These are phyloP conservation scores for Globisporangium paddicum DNA, from an alignment of 352 stramenopile genomes.

Conservation along the genomic window DNA sequence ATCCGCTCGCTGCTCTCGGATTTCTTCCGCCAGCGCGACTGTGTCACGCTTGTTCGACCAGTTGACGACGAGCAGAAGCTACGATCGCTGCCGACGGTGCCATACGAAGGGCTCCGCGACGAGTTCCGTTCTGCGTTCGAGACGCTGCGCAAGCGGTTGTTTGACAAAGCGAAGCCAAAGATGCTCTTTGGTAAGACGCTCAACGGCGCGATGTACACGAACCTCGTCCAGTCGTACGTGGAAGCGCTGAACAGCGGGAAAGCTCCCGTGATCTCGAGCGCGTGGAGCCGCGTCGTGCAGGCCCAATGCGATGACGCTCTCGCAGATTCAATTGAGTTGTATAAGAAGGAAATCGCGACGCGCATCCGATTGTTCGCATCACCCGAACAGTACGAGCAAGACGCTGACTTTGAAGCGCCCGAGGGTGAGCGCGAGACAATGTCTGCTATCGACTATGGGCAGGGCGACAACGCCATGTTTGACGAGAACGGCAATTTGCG, in stretches of 20 bases:
- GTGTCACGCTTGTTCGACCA: conserved; percentile 86
- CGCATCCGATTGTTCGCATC: conserved; percentile 49
- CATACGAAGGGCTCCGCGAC: conserved; percentile 69
- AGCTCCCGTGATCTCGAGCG: conserved; percentile 83
- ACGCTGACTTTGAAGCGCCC: conserved; percentile 35
- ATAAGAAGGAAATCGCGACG: conserved; percentile 60
- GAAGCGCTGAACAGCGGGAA: conserved; percentile 87
- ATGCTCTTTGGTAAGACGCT: conserved; percentile 81
- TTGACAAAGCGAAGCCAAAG: conserved; percentile 81
- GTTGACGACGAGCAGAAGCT: conserved; percentile 86
- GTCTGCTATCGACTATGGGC: conserved; percentile 45
- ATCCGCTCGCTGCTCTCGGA: conserved; percentile 71
- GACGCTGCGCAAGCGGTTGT: conserved; percentile 55
- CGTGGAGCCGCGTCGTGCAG: conserved; percentile 87
- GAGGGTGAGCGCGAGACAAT: conserved; percentile 20
- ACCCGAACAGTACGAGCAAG: conserved; percentile 50
- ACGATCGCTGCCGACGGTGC: conserved; percentile 55
- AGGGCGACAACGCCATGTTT: conserved; percentile 65
- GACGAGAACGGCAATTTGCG: conserved; percentile 74
- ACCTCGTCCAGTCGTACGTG: conserved; percentile 77
- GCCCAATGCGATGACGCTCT: conserved; percentile 80
- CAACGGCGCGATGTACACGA: conserved; percentile 85
- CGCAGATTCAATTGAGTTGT: conserved; percentile 66
- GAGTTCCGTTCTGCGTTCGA: conserved; percentile 82
- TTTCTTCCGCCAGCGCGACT: conserved; percentile 87